Conservation (phyloP, 108 stramenopile genomes). For the Cyclotella cryptica region DNA sequence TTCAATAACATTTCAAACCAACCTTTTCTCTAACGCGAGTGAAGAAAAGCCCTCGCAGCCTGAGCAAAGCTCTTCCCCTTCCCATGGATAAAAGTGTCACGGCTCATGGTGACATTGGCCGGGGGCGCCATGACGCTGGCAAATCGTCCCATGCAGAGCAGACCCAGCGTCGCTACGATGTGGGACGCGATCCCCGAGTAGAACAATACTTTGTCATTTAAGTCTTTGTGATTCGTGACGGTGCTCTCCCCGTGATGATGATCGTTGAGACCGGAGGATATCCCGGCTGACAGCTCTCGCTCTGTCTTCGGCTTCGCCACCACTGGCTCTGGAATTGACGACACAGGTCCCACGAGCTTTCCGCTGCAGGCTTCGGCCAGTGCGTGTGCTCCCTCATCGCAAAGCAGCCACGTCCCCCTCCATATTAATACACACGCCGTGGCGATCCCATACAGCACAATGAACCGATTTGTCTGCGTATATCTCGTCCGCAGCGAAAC, state of each 20-base stretch:
- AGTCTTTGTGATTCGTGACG: constrained; percentile 43
- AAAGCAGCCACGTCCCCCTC: constrained; percentile 76
- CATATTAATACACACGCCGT: constrained; percentile 67
- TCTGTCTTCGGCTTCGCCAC: too few species aligned
- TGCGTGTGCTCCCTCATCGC: constrained; percentile 45
- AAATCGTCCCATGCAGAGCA: constrained; percentile 61
- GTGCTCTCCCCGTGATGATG: constrained; percentile 44
- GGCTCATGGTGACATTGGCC: constrained; percentile 56
- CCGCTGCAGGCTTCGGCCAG: constrained; percentile 3
- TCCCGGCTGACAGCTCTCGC: too few species aligned
- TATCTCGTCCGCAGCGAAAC: constrained; percentile 16
- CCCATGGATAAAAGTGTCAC: constrained; percentile 45
- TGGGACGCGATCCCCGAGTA: constrained; percentile 63
- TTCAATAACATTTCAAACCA: too few species aligned
- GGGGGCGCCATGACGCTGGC: constrained; percentile 73
- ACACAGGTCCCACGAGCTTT: background rate
- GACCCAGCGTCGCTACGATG: constrained; percentile 43
- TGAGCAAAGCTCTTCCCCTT: constrained; percentile 30
- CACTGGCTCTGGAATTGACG: background rate
- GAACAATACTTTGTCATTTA: constrained; percentile 33
- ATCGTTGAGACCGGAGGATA: background rate
- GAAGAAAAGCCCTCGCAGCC: constrained; percentile 14
- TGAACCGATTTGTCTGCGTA: constrained; percentile 53
- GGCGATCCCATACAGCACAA: constrained; percentile 61
- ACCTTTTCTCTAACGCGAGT: background rate